Evolutionary conservation across 2,329 filamentous ascomycete genomes (phyloP).

Genomic region (Hypomyces perniciosus): DNA sequence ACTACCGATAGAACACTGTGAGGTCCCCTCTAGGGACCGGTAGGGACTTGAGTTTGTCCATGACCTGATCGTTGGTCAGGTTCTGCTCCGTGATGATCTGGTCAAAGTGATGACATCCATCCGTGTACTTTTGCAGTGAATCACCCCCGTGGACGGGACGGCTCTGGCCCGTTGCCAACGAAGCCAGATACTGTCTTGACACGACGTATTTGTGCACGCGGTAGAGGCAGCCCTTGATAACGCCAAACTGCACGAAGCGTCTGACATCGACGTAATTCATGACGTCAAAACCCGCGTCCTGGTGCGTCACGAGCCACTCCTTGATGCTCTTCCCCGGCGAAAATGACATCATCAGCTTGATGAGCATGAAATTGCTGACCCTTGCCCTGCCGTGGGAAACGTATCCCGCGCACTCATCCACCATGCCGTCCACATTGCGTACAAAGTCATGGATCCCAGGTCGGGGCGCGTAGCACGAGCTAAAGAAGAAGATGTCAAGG

Average conservation of each 20-base stretch:
- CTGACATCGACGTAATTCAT: slow-evolving; percentile 78
- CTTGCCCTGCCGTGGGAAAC: slow-evolving; percentile 51
- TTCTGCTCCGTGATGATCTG: slow-evolving; percentile 75
- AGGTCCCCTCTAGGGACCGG: slow-evolving; percentile 47
- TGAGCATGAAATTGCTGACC: slow-evolving; percentile 58
- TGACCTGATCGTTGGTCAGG: slow-evolving; percentile 62
- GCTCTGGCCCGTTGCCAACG: slow-evolving; percentile 49
- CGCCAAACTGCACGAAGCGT: slow-evolving; percentile 87
- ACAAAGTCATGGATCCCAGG: slow-evolving; percentile 75
- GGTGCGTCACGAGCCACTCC: slow-evolving; percentile 77
- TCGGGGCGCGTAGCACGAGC: slow-evolving; percentile 80
- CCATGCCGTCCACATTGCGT: slow-evolving; percentile 63
- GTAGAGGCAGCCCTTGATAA: slow-evolving; percentile 93
- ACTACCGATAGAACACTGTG: slow-evolving; percentile 48
- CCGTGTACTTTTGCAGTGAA: slow-evolving; percentile 60
- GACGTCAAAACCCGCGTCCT: slow-evolving; percentile 56
- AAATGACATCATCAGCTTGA: slow-evolving; percentile 81
- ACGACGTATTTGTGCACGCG: slow-evolving; percentile 88
- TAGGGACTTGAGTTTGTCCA: slow-evolving; percentile 59
- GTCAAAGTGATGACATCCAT: slow-evolving; percentile 73
- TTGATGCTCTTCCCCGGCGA: slow-evolving; percentile 76
- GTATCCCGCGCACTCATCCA: slow-evolving; percentile 84
- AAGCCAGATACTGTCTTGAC: slow-evolving; percentile 54
- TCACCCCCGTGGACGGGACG: slow-evolving; percentile 36
- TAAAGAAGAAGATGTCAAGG: slow-evolving; percentile 92